Base-by-base conservation (phyloP, 257 asterid genomes). In the Scutellaria baicalensis region DNA sequence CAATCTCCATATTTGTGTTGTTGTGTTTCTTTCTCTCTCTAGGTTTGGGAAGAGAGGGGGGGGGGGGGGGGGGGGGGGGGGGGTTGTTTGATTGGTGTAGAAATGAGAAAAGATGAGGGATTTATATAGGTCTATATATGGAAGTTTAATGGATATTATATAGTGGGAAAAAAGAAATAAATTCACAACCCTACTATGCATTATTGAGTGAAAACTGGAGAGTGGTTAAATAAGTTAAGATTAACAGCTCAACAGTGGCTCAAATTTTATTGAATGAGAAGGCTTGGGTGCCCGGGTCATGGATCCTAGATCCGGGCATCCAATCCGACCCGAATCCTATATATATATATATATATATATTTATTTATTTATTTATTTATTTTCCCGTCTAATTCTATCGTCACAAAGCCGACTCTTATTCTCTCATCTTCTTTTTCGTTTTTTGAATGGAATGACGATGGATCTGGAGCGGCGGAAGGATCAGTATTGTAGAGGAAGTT, bases 1-100 rank as follows among this genome's bases (percentile, higher is more conserved):
- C 73, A 7, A 62, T 48, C 71, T 80, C 79, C 81, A 78, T 78
- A 20, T 12, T 63, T 56, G 14, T 35, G 18, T 52, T 17, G 35
- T 11, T 51, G 21, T 35, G 5, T 56, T 49, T 49, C 1, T 49
- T 49, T 49, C 23, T 49, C 5, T 48, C 9, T 14, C 9, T 38
- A 9, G 43, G 43, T 13, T 9, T 45, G 17, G 62, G 18, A 27
- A 6, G 58, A 27, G 39, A 11, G 68, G 6, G 20, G 10, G 18
- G 6, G 11, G 65, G 20, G 73, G 0, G 51, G 10, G 62, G 42
- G 68, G 21, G 74, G 40, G 58, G 9, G 58, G 33, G 57, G 7
- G 17, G n/a, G 57, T 6, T 12, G 0, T 2, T 21, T 66, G 78
- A 62, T 54, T 31, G 74, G 47, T 47, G 6, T 70, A 12, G 49